Base-by-base conservation (phyloP, 2,329 filamentous ascomycete species). In the Mariannaea elegans region DNA sequence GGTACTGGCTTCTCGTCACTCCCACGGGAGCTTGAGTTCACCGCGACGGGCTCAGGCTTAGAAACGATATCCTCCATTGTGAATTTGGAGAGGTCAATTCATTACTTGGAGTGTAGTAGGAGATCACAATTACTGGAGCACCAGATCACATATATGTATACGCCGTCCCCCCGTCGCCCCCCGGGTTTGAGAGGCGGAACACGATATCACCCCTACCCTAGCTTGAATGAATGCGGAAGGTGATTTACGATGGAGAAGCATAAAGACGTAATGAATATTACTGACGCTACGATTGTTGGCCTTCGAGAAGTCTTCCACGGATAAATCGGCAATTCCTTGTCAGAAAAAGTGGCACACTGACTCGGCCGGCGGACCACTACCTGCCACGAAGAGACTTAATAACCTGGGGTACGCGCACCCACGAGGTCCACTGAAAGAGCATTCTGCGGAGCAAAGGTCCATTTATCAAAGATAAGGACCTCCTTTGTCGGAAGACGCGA, bases 1-100 rank as follows among this genome's bases (percentile, higher is more conserved):
- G 47, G 55, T n/a, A 55, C 62, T 1, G 56, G 29, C 63, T 70
- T 70, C 42, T 67, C 66, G 6, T 69, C 65, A 44, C 62, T 55
- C 23, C 45, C 52, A 2, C 54, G 61, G 5, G 65, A 31, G 23
- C 31, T 44, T 21, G 59, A 57, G 27, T 65, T 55, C 36, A 58
- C 55, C 50, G 61, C 62, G 7, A 58, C 52, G 42, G 65, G 57
- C 48, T 69, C 60, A 14, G 27, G 44, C 45, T 70, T 70, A 19
- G 47, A 24, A 2, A 42, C 48, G 2, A 64, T 58, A 42, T 70
- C 67, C n/a, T 48, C 65, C 67, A 70, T 70, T 46, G 44, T 51
- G 19, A 48, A 10, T 39, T 9, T 19, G 23, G 5, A 19, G 13
- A 27, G 32, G 18, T n/a, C 7, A 19, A 18, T 41, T 34, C 18